A percentile compares a stretch with the other conserved stretches of the same genome.
Evolutionary conservation across 179 eudicot genomes (phyloP).

Genomic region (Silene noctiflora): DNA sequence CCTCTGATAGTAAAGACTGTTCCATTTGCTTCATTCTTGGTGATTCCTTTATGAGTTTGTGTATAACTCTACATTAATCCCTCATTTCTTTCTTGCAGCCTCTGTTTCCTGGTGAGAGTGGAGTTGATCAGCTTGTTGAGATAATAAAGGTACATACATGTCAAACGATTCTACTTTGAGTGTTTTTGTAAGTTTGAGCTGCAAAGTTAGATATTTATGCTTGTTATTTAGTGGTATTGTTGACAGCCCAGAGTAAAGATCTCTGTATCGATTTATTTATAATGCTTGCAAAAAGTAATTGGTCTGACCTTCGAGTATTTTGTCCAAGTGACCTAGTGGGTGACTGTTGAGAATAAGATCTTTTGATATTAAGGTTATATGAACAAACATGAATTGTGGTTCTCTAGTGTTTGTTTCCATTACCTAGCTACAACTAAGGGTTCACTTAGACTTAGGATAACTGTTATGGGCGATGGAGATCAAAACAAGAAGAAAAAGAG

Average conservation of each 20-base stretch:
- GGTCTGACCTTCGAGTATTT: not conserved
- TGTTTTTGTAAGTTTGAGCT: too few species aligned
- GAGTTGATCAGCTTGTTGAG: conserved; percentile 76
- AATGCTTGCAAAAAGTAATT: not conserved
- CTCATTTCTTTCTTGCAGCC: conserved; percentile 42
- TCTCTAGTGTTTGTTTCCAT: too few species aligned
- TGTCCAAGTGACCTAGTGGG: not conserved
- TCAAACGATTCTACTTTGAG: too few species aligned
- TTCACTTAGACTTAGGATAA: not conserved
- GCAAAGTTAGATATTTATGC: too few species aligned
- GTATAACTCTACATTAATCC: not conserved
- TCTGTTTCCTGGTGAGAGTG: conserved; percentile 68
- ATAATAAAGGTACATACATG: conserved; percentile 50
- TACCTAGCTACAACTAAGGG: not conserved
- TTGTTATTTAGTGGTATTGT: not conserved
- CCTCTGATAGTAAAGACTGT: not conserved
- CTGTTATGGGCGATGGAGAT: not conserved
- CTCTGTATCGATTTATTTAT: not conserved
- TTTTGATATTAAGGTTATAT: not conserved
- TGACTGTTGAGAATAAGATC: not conserved
- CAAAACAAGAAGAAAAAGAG: not conserved
- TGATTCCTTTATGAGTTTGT: not conserved
- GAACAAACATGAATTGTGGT: not conserved
- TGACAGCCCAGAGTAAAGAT: not conserved
- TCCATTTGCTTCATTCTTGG: not conserved